Conservation (phyloP, 2,329 filamentous ascomycete genomes). For the Penicillium sp. region DNA sequence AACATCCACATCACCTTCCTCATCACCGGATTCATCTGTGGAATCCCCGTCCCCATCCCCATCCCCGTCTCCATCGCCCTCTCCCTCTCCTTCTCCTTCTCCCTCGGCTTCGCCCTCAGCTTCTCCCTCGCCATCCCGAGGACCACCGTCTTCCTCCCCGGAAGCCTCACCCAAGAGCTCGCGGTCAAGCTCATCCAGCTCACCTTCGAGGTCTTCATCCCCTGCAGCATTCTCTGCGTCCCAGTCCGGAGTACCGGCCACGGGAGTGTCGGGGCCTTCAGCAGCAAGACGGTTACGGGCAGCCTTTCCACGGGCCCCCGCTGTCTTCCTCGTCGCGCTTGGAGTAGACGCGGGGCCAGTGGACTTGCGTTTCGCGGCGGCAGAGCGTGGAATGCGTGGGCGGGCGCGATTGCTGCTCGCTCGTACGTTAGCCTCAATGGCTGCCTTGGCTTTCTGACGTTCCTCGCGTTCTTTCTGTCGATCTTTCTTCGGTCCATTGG, state of each 20-base stretch:
- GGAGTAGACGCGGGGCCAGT: constrained; percentile 17
- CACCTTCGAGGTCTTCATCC: constrained; percentile 27
- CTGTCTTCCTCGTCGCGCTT: constrained; percentile 17
- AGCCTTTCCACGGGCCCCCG: constrained; percentile 22
- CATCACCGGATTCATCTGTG: constrained; percentile 32
- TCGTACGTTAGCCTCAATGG: constrained; percentile 19
- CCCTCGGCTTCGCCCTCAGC: constrained; percentile 28
- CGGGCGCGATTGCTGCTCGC: constrained; percentile 16
- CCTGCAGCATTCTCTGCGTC: constrained; percentile 20
- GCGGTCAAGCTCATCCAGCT: constrained; percentile 36
- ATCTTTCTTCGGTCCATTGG: constrained; percentile 35
- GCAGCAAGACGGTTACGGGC: constrained; percentile 19
- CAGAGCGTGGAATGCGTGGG: constrained; percentile 16
- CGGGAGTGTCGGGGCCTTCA: constrained; percentile 10
- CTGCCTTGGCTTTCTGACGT: constrained; percentile 28
- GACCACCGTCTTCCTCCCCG: constrained; percentile 30
- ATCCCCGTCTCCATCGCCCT: constrained; percentile 21
- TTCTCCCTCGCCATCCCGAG: constrained; percentile 19
- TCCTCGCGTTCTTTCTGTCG: constrained; percentile 35
- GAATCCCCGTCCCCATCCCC: constrained; percentile 25
- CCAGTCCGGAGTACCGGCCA: constrained; percentile 21
- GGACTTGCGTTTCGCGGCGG: constrained; percentile 26
- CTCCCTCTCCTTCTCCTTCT: constrained; percentile 28
- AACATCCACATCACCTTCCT: constrained; percentile 22
- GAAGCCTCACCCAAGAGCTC: constrained; percentile 34